phyloP scores from a whole-genome alignment of 2,329 filamentous ascomycete species.

The Alternaria arborescens region DNA sequence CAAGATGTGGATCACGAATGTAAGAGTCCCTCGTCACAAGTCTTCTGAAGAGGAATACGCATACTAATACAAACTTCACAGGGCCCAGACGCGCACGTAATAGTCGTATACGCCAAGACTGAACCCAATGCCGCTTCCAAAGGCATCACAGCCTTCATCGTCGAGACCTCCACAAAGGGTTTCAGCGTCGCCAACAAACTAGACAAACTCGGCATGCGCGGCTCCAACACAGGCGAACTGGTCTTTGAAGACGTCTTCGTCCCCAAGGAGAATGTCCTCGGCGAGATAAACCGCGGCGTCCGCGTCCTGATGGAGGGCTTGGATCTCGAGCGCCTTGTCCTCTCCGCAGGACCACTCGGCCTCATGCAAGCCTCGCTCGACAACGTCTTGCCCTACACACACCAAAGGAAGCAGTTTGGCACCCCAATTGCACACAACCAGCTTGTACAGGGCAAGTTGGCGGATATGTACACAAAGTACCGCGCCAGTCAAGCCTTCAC shows the following conservation, averaged over 20 bases:
- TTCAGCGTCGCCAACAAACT: slow-evolving; percentile 91
- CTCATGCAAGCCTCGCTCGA: slow-evolving; percentile 94
- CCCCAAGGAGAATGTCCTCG: slow-evolving; percentile 81
- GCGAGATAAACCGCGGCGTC: slow-evolving; percentile 81
- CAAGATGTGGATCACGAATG: slow-evolving; percentile 99
- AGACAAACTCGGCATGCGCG: slow-evolving; percentile 98
- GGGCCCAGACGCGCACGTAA: slow-evolving; percentile 87
- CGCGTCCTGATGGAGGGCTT: slow-evolving; percentile 95
- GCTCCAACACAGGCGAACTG: slow-evolving; percentile 94
- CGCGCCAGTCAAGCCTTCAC: slow-evolving; percentile 87
- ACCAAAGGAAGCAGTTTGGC: slow-evolving; percentile 89
- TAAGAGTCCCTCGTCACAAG: slow-evolving; percentile 37
- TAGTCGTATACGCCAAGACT: slow-evolving; percentile 98
- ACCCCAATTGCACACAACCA: slow-evolving; percentile 90
- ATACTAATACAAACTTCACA: slow-evolving; percentile 22
- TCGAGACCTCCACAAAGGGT: slow-evolving; percentile 74
- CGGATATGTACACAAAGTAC: slow-evolving; percentile 97
- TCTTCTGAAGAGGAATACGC: neutral
- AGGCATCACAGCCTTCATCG: slow-evolving; percentile 94
- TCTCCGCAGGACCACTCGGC: slow-evolving; percentile 88
- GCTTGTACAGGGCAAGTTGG: slow-evolving; percentile 88
- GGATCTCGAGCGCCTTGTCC: slow-evolving; percentile 90
- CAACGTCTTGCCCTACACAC: slow-evolving; percentile 85
- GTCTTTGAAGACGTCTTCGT: slow-evolving; percentile 93
- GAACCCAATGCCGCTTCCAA: slow-evolving; percentile 80